A percentile compares a stretch with the other conserved stretches of the same genome.
Evolutionary conservation across 2,329 filamentous ascomycete genomes (phyloP).

Genomic region (Colletotrichum liriopes): DNA sequence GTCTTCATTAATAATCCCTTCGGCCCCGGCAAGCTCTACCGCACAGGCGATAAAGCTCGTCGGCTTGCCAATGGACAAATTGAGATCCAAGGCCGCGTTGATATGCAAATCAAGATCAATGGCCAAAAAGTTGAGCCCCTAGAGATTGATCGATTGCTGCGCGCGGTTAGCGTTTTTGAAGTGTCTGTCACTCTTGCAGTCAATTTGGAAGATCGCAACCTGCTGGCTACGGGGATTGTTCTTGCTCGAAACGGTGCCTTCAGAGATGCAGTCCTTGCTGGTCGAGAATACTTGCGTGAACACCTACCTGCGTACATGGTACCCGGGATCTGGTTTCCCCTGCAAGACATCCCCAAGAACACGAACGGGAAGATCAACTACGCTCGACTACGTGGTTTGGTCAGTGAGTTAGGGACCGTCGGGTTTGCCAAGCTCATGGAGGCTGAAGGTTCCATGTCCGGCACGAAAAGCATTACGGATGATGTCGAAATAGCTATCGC

Average conservation of each 20-base stretch:
- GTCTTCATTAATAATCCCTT: conserved; percentile 22
- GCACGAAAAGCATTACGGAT: neutral
- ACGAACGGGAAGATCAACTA: conserved; percentile 47
- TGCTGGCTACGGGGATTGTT: conserved; percentile 2
- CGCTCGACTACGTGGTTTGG: neutral
- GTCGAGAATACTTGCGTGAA: neutral
- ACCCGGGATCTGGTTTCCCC: conserved; percentile 45
- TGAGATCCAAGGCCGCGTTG: conserved; percentile 47
- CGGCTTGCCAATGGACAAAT: conserved; percentile 46
- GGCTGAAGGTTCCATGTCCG: neutral
- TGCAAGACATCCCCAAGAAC: conserved; percentile 45
- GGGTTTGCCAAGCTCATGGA: conserved; percentile 10
- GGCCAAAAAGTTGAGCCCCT: conserved; percentile 53
- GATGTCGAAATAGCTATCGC: conserved; percentile 21
- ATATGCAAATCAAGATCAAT: conserved; percentile 52
- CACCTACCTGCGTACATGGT: conserved; percentile 47
- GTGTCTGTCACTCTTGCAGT: neutral
- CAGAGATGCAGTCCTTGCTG: neutral
- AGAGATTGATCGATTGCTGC: conserved; percentile 49
- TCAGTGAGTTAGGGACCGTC: neutral
- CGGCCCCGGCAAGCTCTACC: conserved; percentile 40
- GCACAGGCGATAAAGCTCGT: conserved; percentile 46
- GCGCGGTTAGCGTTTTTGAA: conserved; percentile 20
- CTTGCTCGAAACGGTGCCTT: neutral
- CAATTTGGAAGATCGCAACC: neutral